Conservation (phyloP, 129 eudicot genomes). For the Tagetes patula region DNA sequence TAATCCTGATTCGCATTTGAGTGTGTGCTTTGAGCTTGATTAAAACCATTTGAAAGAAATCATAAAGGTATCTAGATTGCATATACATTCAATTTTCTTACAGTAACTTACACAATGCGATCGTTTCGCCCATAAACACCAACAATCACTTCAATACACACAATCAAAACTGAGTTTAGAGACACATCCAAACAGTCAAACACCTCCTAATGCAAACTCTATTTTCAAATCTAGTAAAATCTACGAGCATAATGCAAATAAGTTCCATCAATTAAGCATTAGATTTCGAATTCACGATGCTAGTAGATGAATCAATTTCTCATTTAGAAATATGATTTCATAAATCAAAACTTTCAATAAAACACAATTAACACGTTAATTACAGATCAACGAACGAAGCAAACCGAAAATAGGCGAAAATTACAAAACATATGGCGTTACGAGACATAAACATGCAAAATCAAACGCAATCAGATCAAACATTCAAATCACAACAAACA, state of each 20-base stretch:
- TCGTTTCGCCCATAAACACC: neutral
- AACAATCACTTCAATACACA: neutral
- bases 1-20: neutral
- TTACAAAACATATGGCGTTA: neutral
- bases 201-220: slow-evolving; percentile 9
- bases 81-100: slow-evolving; percentile 2
- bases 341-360: slow-evolving; percentile 17
- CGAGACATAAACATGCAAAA: neutral
- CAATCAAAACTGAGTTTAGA: slow-evolving; percentile 7
- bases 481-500: neutral
- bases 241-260: neutral
- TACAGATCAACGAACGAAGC: slow-evolving; percentile 18
- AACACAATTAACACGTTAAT: slow-evolving; percentile 6
- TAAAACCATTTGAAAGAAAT: neutral
- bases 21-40: neutral
- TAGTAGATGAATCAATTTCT: neutral
- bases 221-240: slow-evolving; percentile 14
- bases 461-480: slow-evolving; percentile 14
- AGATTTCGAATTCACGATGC: neutral
- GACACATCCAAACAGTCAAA: slow-evolving; percentile 4
- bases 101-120: slow-evolving; percentile 1
- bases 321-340: neutral
- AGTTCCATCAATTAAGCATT: slow-evolving; percentile 14
- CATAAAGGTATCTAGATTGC: neutral
- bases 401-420: neutral